A percentile compares a stretch with the other conserved stretches of the same genome.
These are phyloP conservation scores for Paxillus ammoniavirescens DNA, from an alignment of 768 basidiomycete species.

Conservation along the genomic window DNA sequence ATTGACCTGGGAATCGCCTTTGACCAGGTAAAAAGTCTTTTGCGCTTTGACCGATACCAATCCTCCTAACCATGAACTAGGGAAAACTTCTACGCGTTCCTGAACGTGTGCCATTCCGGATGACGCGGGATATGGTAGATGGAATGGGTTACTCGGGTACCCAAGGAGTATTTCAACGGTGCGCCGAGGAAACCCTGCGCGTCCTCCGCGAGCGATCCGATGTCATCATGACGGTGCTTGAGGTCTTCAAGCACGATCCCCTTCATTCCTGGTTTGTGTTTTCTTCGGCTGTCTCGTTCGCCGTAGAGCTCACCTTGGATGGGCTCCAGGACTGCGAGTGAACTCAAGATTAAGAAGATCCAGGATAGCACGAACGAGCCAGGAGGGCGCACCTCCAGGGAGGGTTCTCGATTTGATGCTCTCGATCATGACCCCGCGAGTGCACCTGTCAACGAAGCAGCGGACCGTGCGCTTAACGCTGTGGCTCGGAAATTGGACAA, in stretches of 20 bases:
- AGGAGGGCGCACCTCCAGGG: constrained; percentile 20
- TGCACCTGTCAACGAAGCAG: constrained; percentile 76
- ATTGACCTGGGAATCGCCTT: constrained; percentile 98
- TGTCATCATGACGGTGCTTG: constrained; percentile 90
- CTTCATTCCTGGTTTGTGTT: constrained; percentile 79
- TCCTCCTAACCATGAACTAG: constrained; percentile 36
- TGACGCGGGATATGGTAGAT: constrained; percentile 93
- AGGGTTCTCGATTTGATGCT: constrained; percentile 35
- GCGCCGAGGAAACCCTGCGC: constrained; percentile 91
- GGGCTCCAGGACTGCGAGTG: constrained; percentile 67
- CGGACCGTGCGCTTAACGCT: constrained; percentile 81
- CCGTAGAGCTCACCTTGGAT: not conserved
- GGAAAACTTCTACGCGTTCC: constrained; percentile 78
- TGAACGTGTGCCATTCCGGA: constrained; percentile 90
- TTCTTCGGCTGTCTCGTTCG: not conserved
- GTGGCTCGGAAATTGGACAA: constrained; percentile 84
- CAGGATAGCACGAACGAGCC: constrained; percentile 43
- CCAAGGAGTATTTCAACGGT: constrained; percentile 92
- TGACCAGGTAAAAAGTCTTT: constrained; percentile 64
- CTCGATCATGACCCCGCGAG: constrained; percentile 63
- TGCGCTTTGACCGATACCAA: not conserved
- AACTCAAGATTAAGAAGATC: constrained; percentile 65
- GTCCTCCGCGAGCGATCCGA: constrained; percentile 84
- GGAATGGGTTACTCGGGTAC: constrained; percentile 90
- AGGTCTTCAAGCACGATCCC: constrained; percentile 97